Evolutionary conservation across 495 filamentous ascomycete genomes (phyloP), one percentile per base, ranked within the genome.

Genomic region (Paragyromitra xinjiangensis): DNA sequence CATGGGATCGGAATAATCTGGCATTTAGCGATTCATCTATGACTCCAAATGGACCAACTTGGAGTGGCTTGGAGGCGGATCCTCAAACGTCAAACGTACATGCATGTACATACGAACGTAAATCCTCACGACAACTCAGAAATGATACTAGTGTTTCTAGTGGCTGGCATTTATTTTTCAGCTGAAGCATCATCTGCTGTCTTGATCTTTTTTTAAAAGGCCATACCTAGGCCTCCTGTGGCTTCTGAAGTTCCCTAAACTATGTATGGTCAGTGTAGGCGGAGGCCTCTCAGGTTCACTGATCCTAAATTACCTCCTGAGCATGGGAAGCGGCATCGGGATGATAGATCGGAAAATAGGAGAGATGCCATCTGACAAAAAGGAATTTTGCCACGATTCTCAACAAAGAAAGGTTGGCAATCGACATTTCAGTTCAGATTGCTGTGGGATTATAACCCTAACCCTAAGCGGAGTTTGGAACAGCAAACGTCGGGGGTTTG

Each of bases 1-100:
- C 74, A 77, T 77, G 69, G 69, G 74, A 77, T 77, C 74, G 74
- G 74, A 61, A 73, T 56, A 73, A 77, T 77, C 69, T 73, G 53
- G 61, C 74, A 66, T 77, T 73, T 74, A 26, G 50, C 34, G 69
- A 73, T 77, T 72, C 74, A 66, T 70, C 71, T 72, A 40, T 48
- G 50, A 73, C 71, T 73, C 62, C 6, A 24, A 53, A 58, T 73
- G 63, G 71, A 48, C 62, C 53, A 45, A 37, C 44, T 55, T 34
- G 9, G 26, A 48, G 12, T 64, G 67, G 40, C 53, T 76, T 51
- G 50, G 37, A 29, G 48, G 56, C 44, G 45, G 74, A 77, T 72
- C 50, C 74, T 61, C 69, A 73, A 73, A 77, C 69, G 74, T 77
- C 74, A 73, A 77, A 73, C 69, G 61, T 77, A 74, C 71, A 74